These are phyloP conservation scores for Mycena latifolia DNA, from an alignment of 768 basidiomycete species.

Conservation along the genomic window DNA sequence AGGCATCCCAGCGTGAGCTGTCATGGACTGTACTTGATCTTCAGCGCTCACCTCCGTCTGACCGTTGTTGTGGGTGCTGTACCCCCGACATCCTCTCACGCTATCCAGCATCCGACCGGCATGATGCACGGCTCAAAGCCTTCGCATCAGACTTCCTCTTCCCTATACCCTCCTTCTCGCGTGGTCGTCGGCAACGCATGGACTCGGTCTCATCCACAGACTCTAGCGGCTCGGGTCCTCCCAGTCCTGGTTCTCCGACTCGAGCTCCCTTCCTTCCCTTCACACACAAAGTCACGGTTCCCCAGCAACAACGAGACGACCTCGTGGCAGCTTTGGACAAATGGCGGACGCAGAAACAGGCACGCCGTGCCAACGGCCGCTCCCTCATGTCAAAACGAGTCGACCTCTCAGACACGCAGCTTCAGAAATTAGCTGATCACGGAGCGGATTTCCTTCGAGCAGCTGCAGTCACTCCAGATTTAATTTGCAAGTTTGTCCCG, in stretches of 20 bases:
- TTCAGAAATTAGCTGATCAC: conserved; percentile 14
- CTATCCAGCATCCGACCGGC: conserved; percentile 15
- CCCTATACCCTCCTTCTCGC: conserved; percentile 18
- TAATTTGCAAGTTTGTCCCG: conserved; percentile 17
- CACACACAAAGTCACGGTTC: conserved; percentile 5
- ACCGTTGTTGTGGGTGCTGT: conserved; percentile 16
- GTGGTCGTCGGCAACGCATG: conserved; percentile 7
- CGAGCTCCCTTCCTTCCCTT: conserved; percentile 10
- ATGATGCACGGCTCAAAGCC: conserved; percentile 20
- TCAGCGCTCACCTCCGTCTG: too few relatives aligned
- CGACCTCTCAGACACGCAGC: conserved; percentile 4
- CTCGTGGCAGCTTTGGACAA: conserved; percentile 10
- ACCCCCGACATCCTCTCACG: conserved; percentile 23
- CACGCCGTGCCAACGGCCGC: background rate
- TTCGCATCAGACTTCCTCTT: background rate
- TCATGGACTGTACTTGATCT: too few relatives aligned
- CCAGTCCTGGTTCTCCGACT: conserved; percentile 3
- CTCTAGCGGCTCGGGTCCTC: background rate
- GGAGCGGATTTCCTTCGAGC: conserved; percentile 14
- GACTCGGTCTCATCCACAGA: conserved; percentile 14
- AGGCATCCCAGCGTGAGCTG: too few relatives aligned
- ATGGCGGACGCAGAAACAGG: conserved; percentile 8
- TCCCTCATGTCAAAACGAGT: conserved; percentile 5
- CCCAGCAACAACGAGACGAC: conserved; percentile 19
- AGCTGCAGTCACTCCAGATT: conserved; percentile 8